phyloP scores from a whole-genome alignment of 441 rosid genomes.

The Syzygium malaccense region DNA sequence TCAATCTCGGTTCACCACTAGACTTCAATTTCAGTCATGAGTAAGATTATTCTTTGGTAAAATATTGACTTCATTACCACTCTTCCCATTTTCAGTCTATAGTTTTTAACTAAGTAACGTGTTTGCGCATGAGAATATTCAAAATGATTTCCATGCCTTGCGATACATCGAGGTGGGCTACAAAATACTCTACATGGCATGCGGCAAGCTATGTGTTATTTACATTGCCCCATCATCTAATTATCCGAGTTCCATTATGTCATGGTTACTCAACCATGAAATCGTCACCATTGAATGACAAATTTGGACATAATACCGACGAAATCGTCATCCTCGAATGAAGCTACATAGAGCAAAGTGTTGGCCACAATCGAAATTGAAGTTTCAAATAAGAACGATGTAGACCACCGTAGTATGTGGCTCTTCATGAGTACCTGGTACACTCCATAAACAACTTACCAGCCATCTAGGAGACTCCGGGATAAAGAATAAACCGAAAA shows the following conservation, averaged over 20 bases:
- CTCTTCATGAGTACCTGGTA: background rate
- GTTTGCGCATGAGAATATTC: background rate
- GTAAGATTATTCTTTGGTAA: background rate
- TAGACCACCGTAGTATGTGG: background rate
- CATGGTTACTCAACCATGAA: background rate
- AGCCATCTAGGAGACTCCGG: constrained; percentile 74
- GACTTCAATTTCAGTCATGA: background rate
- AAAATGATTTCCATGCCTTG: background rate
- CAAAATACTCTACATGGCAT: background rate
- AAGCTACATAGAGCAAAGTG: background rate
- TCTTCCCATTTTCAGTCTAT: background rate
- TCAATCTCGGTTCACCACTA: background rate
- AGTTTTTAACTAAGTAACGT: background rate
- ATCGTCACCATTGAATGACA: background rate
- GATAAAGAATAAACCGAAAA: constrained; percentile 37
- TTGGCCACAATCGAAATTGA: background rate
- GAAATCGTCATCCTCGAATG: background rate
- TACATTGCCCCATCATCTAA: background rate
- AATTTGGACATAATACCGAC: background rate
- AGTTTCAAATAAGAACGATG: background rate
- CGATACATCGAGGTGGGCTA: background rate
- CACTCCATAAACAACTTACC: constrained; percentile 15
- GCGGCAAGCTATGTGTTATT: background rate
- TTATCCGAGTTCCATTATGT: background rate
- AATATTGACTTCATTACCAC: background rate